These are phyloP conservation scores for Aspergillus sp. DNA, from an alignment of 2,329 filamentous ascomycete species.

Conservation along the genomic window DNA sequence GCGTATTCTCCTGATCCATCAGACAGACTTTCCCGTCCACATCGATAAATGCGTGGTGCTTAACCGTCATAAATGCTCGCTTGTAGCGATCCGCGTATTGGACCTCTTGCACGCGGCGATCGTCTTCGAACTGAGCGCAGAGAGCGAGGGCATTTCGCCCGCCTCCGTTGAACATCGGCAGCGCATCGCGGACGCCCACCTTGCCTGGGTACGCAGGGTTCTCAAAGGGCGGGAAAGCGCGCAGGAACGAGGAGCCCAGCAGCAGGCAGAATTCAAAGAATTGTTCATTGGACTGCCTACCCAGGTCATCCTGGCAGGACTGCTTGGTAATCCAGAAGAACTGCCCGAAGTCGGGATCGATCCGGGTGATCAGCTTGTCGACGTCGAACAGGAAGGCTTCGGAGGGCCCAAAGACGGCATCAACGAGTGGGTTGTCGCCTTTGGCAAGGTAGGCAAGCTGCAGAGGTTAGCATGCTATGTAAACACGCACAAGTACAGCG, in stretches of 20 bases:
- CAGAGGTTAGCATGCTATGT: background rate
- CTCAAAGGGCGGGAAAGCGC: constrained; percentile 67
- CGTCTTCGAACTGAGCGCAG: constrained; percentile 70
- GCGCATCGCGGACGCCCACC: constrained; percentile 61
- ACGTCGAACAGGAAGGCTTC: constrained; percentile 81
- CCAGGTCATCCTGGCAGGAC: constrained; percentile 60
- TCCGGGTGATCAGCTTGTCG: constrained; percentile 57
- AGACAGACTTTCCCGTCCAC: constrained; percentile 68
- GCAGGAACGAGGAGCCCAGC: constrained; percentile 70
- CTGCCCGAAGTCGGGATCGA: constrained; percentile 48
- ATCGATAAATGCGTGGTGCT: constrained; percentile 77
- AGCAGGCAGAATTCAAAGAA: constrained; percentile 80
- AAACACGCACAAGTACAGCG: background rate
- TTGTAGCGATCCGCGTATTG: constrained; percentile 80
- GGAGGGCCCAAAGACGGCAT: constrained; percentile 72
- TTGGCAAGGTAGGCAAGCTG: constrained; percentile 66
- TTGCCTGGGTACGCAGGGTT: constrained; percentile 49
- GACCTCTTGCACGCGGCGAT: constrained; percentile 59
- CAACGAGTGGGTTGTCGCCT: constrained; percentile 56
- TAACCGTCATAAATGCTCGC: constrained; percentile 73
- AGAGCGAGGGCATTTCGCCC: constrained; percentile 62
- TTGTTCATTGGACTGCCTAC: constrained; percentile 55
- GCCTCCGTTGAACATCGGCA: constrained; percentile 61
- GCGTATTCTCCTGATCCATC: constrained; percentile 62
- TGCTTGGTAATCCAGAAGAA: constrained; percentile 59